Evolutionary conservation across 2,329 filamentous ascomycete genomes (phyloP).

Genomic region (Nemania sp.): DNA sequence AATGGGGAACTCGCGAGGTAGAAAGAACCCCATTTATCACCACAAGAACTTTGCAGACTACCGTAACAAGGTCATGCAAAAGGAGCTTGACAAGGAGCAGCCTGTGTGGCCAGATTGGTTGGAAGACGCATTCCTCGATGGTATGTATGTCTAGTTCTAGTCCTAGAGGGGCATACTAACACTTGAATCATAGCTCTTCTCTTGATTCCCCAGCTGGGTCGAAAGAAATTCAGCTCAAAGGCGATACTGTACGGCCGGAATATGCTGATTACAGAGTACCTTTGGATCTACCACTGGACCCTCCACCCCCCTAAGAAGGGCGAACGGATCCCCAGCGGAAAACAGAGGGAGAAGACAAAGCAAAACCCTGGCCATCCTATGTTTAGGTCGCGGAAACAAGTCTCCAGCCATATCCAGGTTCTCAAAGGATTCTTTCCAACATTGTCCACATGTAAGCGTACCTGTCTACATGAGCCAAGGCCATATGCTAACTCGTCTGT

Average conservation of each 20-base stretch:
- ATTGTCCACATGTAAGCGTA: slow-evolving; percentile 64
- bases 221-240: slow-evolving; percentile 68
- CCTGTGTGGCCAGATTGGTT: slow-evolving; percentile 65
- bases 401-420: slow-evolving; percentile 73
- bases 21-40: slow-evolving; percentile 63
- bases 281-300: slow-evolving; percentile 59
- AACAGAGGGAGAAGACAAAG: slow-evolving; percentile 45
- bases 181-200: slow-evolving; percentile 56
- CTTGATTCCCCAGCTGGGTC: slow-evolving; percentile 68
- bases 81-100: slow-evolving; percentile 63
- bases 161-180: slow-evolving; percentile 25
- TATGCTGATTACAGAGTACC: slow-evolving; percentile 71
- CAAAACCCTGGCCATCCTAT: slow-evolving; percentile 36
- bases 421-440: slow-evolving; percentile 68
- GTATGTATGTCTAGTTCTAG: slow-evolving; percentile 46
- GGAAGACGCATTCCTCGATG: slow-evolving; percentile 70
- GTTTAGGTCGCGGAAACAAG: slow-evolving; percentile 59
- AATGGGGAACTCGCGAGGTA: slow-evolving; percentile 41
- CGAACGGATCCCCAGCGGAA: slow-evolving; percentile 49
- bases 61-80: slow-evolving; percentile 66
- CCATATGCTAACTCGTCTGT: slow-evolving; percentile 2
- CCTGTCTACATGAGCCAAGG: too few relatives aligned
- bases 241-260: slow-evolving; percentile 69
- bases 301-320: slow-evolving; percentile 50
- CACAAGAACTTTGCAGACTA: slow-evolving; percentile 68